Conservation (phyloP, 805 yeast genomes). For the Kuraishia capsulata region DNA sequence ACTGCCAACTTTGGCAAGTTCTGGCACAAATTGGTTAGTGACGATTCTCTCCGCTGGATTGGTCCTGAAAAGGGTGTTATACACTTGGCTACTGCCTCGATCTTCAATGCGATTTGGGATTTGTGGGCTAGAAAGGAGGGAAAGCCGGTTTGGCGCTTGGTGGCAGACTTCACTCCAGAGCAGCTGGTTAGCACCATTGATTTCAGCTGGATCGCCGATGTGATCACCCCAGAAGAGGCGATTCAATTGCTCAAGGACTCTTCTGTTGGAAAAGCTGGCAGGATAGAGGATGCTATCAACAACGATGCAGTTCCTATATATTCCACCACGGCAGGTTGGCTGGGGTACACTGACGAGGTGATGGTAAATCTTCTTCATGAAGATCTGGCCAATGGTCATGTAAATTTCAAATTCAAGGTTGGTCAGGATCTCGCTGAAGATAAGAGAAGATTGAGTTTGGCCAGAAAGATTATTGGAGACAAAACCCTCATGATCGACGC, state of each 20-base stretch:
- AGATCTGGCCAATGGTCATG: slow-evolving; percentile 25
- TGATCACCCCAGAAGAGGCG: slow-evolving; percentile 31
- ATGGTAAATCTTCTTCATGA: slow-evolving; percentile 23
- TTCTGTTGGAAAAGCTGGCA: slow-evolving; percentile 19
- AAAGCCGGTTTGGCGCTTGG: slow-evolving; percentile 32
- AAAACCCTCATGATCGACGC: slow-evolving; percentile 18
- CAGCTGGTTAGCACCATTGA: slow-evolving; percentile 29
- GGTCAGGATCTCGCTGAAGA: slow-evolving; percentile 27
- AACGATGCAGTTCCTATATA: slow-evolving; percentile 31
- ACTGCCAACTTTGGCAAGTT: slow-evolving; percentile 26
- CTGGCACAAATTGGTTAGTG: slow-evolving; percentile 30
- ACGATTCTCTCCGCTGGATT: slow-evolving; percentile 31
- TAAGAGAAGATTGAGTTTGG: slow-evolving; percentile 22
- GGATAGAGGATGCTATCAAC: slow-evolving; percentile 21
- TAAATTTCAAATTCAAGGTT: slow-evolving; percentile 29
- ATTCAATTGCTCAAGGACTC: slow-evolving; percentile 19
- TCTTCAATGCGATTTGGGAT: slow-evolving; percentile 33
- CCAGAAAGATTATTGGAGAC: slow-evolving; percentile 30
- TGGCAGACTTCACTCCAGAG: slow-evolving; percentile 31
- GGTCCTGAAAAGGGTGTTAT: slow-evolving; percentile 36
- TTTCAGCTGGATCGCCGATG: slow-evolving; percentile 30
- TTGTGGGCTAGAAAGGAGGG: slow-evolving; percentile 27
- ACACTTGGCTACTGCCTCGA: slow-evolving; percentile 31
- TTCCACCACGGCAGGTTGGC: slow-evolving; percentile 36
- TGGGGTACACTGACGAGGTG: slow-evolving; percentile 31